Evolutionary conservation across 305 asterid genomes (phyloP), one percentile per base, ranked within the genome.

Genomic region (Ruellia speciosa): DNA sequence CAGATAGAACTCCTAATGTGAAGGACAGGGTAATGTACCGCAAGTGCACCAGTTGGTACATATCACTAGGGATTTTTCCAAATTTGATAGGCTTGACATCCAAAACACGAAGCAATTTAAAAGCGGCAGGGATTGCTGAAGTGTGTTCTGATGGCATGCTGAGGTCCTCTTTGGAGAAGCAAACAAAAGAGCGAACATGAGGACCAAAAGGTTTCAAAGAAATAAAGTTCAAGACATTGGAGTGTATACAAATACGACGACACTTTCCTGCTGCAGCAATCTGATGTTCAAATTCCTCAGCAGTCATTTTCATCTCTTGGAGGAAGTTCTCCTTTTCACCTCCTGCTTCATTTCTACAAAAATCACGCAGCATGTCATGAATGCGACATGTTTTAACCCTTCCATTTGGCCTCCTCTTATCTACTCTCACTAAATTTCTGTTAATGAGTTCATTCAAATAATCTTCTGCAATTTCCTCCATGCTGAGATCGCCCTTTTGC

Each of bases 161-260:
- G 17, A 67, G 54, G 15, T 73, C 74, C 43, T 73, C 78, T 46
- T 57, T 56, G 15, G 65, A 65, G 54, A 73, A 60, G 35, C 71
- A 70, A 9, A 68, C 70, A 28, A 77, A 73, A 0, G 79, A 77
- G 43, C 77, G 79, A 0, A 77, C 66, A 37, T 46, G 63, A 3
- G 70, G 67, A 6, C 82, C 79, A 8, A 1, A 43, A 2, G 77
- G 79, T 12, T 53, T 65, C 4, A 15, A 45, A 37, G 50, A 13
- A 14, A 74, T 24, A 53, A 68, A 77, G 15, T 19, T 52, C 51
- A 40, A 17, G 17, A 66, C 69, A n/a, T 50, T 16, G 54, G 76
- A 66, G 54, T 71, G 69, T n/a, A 73, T 61, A 31, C 79, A 77
- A 9, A 77, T 69, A 28, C 82, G 79, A 18, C 82, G 82, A 18